Base-by-base conservation (phyloP, 1,284 basidiomycete species). In the Leucoagaricus sp. region DNA sequence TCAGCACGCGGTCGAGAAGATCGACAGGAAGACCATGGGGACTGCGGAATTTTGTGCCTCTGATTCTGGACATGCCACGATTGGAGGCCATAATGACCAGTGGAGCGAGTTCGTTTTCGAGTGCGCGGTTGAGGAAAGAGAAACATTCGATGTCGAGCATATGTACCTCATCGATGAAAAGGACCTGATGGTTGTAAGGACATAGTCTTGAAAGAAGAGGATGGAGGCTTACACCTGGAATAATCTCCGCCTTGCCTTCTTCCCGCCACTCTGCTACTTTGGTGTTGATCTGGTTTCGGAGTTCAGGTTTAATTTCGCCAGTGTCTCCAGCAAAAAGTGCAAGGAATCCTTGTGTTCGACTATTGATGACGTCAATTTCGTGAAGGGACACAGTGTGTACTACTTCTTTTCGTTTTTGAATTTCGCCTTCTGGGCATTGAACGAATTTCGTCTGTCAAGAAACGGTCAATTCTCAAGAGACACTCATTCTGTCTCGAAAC, bases 121-220 rank as follows among this genome's bases (percentile, higher is more conserved):
- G 80, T 4, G 96, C 96, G 42, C 96, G 86, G 73, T 99, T 99
- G 60, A 99, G 80, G 83, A 96, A 99, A 7, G 95, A 97, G 81
- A 98, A 98, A 71, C 96, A 99, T 73, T 99, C 96, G 62, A 99
- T 97, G 72, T 99, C 96, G 61, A 99, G 87, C 96, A 99, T 99
- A 79, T 99, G 97, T 15, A 98, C 95, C 75, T 98, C 93, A 70
- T 94, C 92, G 63, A 94, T 94, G 76, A 95, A 94, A 15, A 95
- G 77, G 10, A 94, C 91, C 91, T 93, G 63, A 31, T 48, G 49
- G 44, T 34, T 44, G 56, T 23, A 56, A 58, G 34, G 8, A 33
- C 23, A 57, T 48, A 34, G 38, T 55, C 62, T 53, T 46, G 41
- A 48, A 45, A 44, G 60, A 58, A 28, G 12, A 58, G 31, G 33